Base-by-base conservation (phyloP, 345 rosid genomes). In the Linum lewisii region DNA sequence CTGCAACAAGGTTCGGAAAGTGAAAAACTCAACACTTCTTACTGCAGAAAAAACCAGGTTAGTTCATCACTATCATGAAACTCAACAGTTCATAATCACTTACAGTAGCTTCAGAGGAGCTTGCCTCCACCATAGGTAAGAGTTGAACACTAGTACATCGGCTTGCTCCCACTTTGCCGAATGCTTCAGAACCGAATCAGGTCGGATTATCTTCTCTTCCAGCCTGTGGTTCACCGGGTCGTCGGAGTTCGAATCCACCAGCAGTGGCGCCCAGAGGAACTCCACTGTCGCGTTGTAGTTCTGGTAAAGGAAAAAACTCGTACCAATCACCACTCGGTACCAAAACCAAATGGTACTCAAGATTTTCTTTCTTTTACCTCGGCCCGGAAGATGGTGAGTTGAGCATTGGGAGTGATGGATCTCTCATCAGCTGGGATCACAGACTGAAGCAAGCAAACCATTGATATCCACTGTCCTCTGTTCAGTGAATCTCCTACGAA, bases 61-160 rank as follows among this genome's bases (percentile, higher is more conserved):
- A 25, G 29, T 11, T 21, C 20, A 3, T 20, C 26, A 77, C 89
- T 77, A n/a, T n/a, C n/a, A n/a, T n/a, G n/a, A n/a, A n/a, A n/a
- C n/a, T n/a, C n/a, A n/a, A n/a, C n/a, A n/a, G n/a, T 29, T 29
- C 34, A 29, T 19, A 18, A 3, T 21, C 24, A 77, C 89, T 77
- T 65, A 89, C 99, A 66, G 70, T 49, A 93, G 73, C 83, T 89
- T 93, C 51, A 93, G 84, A 24, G 99, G 86, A 58, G 81, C 94
- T 78, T 87, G 95, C 73, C 99, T 89, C 99, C 99, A 93, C 99
- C 99, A 93, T 78, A 93, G 74, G 74, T 93, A 93, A 0, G 97
- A 72, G 69, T 93, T 93, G 74, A 93, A 93, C 55, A 93, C 78
- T 50, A 93, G 73, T 64, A 89, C 83, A 63, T 93, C 97, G 36